A percentile compares a stretch with the other conserved stretches of the same genome.
Conservation (phyloP, 2,329 filamentous ascomycete genomes). For the Verticillium zaregamsianum region DNA sequence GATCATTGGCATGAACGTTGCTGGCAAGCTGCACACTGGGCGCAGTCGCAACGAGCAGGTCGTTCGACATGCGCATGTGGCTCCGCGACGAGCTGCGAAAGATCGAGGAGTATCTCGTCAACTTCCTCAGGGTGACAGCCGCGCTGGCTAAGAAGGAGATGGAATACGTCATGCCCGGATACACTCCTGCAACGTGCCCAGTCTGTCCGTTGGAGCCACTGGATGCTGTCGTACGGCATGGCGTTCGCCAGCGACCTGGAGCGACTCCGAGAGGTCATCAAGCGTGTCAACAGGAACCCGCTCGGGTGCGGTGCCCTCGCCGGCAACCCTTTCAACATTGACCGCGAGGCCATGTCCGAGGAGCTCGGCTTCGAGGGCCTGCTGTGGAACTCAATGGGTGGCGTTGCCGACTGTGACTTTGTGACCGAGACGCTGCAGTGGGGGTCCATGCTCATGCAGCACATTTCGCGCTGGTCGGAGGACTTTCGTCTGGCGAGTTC, state of each 20-base stretch:
- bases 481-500: slow-evolving; percentile 76
- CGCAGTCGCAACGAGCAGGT: slow-evolving; percentile 71
- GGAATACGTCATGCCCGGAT: slow-evolving; percentile 78
- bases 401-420: slow-evolving; percentile 76
- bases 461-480: slow-evolving; percentile 77
- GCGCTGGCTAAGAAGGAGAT: slow-evolving; percentile 20
- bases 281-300: slow-evolving; percentile 68
- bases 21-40: slow-evolving; percentile 68
- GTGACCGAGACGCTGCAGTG: slow-evolving; percentile 79
- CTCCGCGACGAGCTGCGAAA: slow-evolving; percentile 18
- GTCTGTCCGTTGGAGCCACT: slow-evolving; percentile 78
- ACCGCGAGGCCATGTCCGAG: slow-evolving; percentile 71
- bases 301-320: slow-evolving; percentile 75
- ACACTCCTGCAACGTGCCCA: slow-evolving; percentile 78
- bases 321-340: slow-evolving; percentile 78
- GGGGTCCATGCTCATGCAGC: slow-evolving; percentile 72
- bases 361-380: slow-evolving; percentile 78
- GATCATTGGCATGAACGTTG: slow-evolving; percentile 65
- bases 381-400: slow-evolving; percentile 72
- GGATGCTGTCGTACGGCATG: slow-evolving; percentile 71
- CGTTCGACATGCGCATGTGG: slow-evolving; percentile 71
- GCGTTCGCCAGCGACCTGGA: slow-evolving; percentile 72
- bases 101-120: slow-evolving; percentile 18
- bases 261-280: slow-evolving; percentile 67
- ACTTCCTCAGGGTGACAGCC: slow-evolving; percentile 17